Evolutionary conservation across 2,329 filamentous ascomycete genomes (phyloP), one percentile per base, ranked within the genome.

Genomic region (Fusarium pininemorale): DNA sequence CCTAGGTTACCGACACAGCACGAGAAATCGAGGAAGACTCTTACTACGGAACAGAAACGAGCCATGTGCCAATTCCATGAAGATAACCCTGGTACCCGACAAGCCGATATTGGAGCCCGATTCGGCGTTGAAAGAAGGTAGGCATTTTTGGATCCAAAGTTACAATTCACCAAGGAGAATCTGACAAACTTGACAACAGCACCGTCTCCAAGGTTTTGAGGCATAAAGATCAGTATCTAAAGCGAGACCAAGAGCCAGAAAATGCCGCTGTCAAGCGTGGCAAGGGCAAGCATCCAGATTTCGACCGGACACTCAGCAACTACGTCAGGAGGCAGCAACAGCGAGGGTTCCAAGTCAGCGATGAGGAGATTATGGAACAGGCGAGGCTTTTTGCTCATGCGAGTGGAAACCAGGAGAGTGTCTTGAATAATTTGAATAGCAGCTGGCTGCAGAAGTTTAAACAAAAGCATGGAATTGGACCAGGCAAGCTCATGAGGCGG

Each of bases 91-190:
- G 92, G 90, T 55, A 92, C 94, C 51, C 98, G 98, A 84, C 96
- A 99, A 85, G 96, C 95, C 24, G 96, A 98, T 80, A 99, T 99
- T 83, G 96, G 96, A 84, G 93, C 92, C 67, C 91, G 95, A 81
- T 99, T 99, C 84, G 96, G 95, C 41, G 96, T 99, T 59, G 96
- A 99, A 85, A 88, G 96, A 92, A 98, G 96, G 96, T 98, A 91
- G 82, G 85, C 66, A 63, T 72, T 72, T 62, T 63, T 56, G 65
- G 54, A 57, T 55, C 44, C 38, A 28, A 51, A 62, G 54, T 32
- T 48, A 42, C 39, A 42, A 47, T 61, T 59, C 37, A 41, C 67
- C 47, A 66, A 78, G 79, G 83, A 78, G 24, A 54, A 45, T 66
- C 79, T 80, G 66, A 80, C 77, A 66, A 59, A 38, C 53, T 56